A percentile compares a stretch with the other conserved stretches of the same genome.
Conservation (phyloP, 441 rosid genomes). For the Theobroma grandiflorum region DNA sequence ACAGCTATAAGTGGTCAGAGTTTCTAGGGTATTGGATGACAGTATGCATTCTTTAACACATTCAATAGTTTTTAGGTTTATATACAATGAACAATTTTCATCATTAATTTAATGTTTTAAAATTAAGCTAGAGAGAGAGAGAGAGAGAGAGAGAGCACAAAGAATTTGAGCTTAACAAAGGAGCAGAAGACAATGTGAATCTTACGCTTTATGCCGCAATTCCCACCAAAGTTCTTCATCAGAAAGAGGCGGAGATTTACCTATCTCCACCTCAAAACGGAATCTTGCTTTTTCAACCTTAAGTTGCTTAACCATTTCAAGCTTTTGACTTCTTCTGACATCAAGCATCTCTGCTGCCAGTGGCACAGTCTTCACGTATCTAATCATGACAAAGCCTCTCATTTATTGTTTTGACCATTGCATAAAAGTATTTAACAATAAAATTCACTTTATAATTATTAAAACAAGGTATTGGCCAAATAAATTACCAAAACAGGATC, state of each 20-base stretch:
- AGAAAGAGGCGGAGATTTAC: conserved; percentile 95
- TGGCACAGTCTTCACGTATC: conserved; percentile 94
- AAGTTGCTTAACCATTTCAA: conserved; percentile 84
- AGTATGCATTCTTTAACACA: background rate
- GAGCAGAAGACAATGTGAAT: conserved; percentile 14
- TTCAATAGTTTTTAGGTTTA: background rate
- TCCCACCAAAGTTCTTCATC: conserved; percentile 94
- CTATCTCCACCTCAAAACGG: conserved; percentile 88
- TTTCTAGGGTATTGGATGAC: background rate
- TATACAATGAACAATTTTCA: background rate
- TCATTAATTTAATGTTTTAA: conserved; percentile 9
- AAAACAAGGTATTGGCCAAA: background rate
- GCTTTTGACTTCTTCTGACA: conserved; percentile 86
- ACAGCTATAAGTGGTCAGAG: background rate
- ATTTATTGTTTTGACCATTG: background rate
- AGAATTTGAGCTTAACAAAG: conserved; percentile 3
- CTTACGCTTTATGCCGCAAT: conserved; percentile 94
- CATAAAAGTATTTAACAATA: background rate
- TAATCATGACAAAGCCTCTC: conserved; percentile 35
- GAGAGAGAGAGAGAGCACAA: background rate
- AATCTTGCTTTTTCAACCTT: conserved; percentile 77
- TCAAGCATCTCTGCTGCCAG: conserved; percentile 91
- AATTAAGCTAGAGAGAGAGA: background rate
- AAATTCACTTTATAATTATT: conserved; percentile 1
- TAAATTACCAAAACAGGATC: background rate